Evolutionary conservation across 2,329 filamentous ascomycete species (phyloP), one percentile per base, ranked within the genome.

Genomic region (Diaporthe velutina): DNA sequence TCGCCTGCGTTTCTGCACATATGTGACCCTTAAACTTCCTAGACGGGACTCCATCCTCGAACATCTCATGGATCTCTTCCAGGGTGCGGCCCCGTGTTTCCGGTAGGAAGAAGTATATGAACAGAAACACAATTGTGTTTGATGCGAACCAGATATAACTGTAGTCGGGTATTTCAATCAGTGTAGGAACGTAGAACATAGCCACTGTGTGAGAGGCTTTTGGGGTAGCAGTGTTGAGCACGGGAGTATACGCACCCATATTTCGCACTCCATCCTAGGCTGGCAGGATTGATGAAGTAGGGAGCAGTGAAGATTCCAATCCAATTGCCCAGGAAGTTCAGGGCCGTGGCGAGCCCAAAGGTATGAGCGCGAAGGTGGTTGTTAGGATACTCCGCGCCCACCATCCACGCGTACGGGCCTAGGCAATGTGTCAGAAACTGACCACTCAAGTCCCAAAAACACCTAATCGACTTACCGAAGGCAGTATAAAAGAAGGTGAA

Each of bases 41-140:
- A 1, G 75, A 76, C 30, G 77, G 73, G 3, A 79, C 73, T 2
- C 55, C 42, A n/a, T 76, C 74, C 17, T 68, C 54, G 76, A 85
- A 85, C 76, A 89, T 86, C 45, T 83, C 83, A 55, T 87, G 85
- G 55, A 88, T 80, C 80, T 89, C 86, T 79, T 88, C 86, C 71
- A 88, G 83, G 10, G 85, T 86, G 58, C 85, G 83, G 33, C 83
- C 82, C 60, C 83, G 83, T 2, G 85, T 87, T 77, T 88, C 86
- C 0, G 86, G 85, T 38, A 85, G 84, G 66, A 85, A 81, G 75
- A 88, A 84, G 76, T 84, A 89, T 13, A 88, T 80, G 76, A 85
- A 84, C 3, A 83, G 40, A 13, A 80, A 80, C 5, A 82, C 75
- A 13, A 84, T 75, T 13, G 80, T 64, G 60, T 84, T 85, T 3